Conservation (phyloP, 2,329 filamentous ascomycete species). For the Colletotrichum tropicale region DNA sequence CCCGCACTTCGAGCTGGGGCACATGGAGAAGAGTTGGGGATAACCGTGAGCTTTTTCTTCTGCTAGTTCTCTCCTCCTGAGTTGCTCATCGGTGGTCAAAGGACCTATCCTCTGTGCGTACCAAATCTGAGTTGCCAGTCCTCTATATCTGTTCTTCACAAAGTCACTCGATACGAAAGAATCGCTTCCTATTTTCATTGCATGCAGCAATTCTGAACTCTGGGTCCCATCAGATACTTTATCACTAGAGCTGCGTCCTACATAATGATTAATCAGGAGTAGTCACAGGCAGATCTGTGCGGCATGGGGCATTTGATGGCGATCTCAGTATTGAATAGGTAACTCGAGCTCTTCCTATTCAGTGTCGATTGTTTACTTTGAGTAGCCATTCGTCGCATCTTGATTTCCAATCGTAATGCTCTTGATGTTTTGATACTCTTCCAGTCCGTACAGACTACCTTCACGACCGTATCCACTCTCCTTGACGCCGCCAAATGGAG, state of each 20-base stretch:
- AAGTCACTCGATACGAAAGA: background rate
- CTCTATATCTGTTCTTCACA: background rate
- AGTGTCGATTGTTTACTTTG: background rate
- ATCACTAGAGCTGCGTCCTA: background rate
- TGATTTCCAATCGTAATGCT: background rate
- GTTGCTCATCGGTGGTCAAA: background rate
- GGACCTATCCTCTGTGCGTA: background rate
- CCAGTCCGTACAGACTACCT: conserved; percentile 34
- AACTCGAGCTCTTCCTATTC: background rate
- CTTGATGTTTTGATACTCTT: conserved; percentile 33
- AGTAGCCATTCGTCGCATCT: background rate
- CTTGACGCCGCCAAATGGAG: conserved; percentile 38
- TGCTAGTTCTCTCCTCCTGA: background rate
- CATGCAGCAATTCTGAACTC: background rate
- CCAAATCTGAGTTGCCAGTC: background rate
- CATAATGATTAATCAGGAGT: background rate
- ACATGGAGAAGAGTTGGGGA: background rate
- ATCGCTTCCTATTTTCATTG: background rate
- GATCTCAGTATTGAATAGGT: background rate
- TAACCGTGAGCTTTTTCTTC: background rate
- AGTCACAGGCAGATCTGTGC: background rate
- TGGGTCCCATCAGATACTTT: background rate
- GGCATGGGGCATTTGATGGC: background rate
- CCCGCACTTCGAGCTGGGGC: background rate
- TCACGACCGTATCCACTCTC: conserved; percentile 39